Base-by-base conservation (phyloP, 345 rosid species). In the Adansonia digitata region DNA sequence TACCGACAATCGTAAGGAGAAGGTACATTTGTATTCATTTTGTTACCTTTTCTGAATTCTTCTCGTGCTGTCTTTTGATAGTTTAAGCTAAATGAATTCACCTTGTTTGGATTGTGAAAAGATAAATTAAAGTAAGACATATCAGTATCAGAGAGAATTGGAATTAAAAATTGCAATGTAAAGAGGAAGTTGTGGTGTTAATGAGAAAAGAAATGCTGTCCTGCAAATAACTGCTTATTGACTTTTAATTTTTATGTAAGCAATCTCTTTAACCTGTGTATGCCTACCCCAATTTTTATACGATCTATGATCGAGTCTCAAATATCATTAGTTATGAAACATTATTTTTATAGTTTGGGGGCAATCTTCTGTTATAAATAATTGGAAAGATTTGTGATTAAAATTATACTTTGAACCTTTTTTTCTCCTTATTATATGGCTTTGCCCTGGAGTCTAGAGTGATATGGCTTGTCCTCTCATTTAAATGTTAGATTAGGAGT, bases 1-100 rank as follows among this genome's bases (percentile, higher is more conserved):
- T 48, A 81, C 79, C 39, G 94, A 92, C 78, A 88, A 74, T 76
- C 85, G 88, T 37, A 86, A 91, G 77, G 97, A 92, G 84, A 89
- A 94, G 97, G 98, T 94, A 88, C 64, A 40, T 11, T 53, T 66
- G 27, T 37, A 52, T 35, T 75, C 39, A 18, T 68, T 27, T 46
- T 31, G 39, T 69, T 43, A 59, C 1, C 52, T 45, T 73, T 55
- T 59, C 9, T 17, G 56, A 18, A 11, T 18, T 40, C 37, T 31
- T 18, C 14, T 45, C 40, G 2, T 46, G 49, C 18, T 27, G 12
- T 24, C 9, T 68, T 68, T 68, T 68, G 56, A 68, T 68, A 18
- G 9, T 0, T 68, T 46, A 46, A 27, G 72, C 56, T 45, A 45
- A 68, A 37, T n/a, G 14, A 17, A 17, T 68, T 51, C 74, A 31